These are phyloP conservation scores for Fusarium illudens DNA, from an alignment of 2,329 filamentous ascomycete species.

Conservation along the genomic window DNA sequence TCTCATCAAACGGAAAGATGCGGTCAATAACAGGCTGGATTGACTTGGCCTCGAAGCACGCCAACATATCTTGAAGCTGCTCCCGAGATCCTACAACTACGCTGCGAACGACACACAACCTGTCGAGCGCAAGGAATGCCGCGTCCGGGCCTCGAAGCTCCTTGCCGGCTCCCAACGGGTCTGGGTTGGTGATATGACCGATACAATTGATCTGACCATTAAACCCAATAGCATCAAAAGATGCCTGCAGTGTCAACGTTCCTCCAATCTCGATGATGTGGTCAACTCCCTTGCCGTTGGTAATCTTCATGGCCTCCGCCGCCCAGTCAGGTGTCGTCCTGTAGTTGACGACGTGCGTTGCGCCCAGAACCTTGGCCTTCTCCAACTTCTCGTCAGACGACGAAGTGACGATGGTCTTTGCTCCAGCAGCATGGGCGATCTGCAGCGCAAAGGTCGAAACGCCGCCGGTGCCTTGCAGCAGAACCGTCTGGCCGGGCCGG, in stretches of 20 bases:
- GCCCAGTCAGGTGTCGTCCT: conserved; percentile 18
- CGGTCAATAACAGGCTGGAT: conserved; percentile 16
- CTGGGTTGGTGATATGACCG: conserved; percentile 15
- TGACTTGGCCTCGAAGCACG: conserved; percentile 15
- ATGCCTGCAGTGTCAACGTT: conserved; percentile 15
- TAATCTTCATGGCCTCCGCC: conserved; percentile 17
- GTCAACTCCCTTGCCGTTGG: conserved; percentile 18
- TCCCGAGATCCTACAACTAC: conserved; percentile 27
- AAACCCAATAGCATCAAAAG: conserved; percentile 13
- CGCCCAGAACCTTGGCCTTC: conserved; percentile 18
- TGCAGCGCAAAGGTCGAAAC: conserved; percentile 21
- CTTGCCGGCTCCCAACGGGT: conserved; percentile 12
- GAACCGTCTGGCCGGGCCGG: conserved; percentile 49
- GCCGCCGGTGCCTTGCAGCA: conserved; percentile 49
- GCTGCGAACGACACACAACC: conserved; percentile 15
- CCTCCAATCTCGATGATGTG: conserved; percentile 16
- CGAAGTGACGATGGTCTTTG: conserved; percentile 38
- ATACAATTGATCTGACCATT: conserved; percentile 11
- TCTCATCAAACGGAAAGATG: conserved; percentile 5
- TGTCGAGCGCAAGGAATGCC: conserved; percentile 15
- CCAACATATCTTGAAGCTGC: conserved; percentile 23
- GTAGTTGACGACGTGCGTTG: conserved; percentile 23
- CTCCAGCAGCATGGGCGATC: conserved; percentile 17
- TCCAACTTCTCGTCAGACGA: conserved; percentile 29
- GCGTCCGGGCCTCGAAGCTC: conserved; percentile 14